Conservation (phyloP, 768 basidiomycete genomes). For the Nevesoporus exiguus region DNA sequence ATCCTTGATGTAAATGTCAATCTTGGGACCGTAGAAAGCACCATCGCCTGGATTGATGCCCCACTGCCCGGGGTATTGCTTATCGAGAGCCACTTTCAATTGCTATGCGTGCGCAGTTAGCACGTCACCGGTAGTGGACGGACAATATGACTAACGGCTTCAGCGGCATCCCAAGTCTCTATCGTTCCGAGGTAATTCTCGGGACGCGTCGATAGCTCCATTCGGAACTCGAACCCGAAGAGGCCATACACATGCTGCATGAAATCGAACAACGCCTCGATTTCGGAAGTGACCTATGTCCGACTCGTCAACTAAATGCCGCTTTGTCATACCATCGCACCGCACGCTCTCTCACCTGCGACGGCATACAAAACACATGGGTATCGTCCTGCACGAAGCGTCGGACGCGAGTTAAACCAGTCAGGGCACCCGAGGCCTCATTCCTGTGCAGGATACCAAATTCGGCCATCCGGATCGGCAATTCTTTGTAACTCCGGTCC, state of each 20-base stretch:
- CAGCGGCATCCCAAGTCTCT: constrained; percentile 88
- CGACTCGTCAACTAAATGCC: neutral
- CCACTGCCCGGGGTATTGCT: constrained; percentile 86
- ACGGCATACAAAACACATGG: constrained; percentile 96
- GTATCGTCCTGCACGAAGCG: constrained; percentile 98
- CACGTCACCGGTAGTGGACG: neutral
- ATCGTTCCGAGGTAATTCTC: constrained; percentile 89
- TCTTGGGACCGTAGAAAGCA: constrained; percentile 99
- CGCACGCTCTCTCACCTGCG: constrained; percentile 52
- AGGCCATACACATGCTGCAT: constrained; percentile 90
- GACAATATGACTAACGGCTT: constrained; percentile 50
- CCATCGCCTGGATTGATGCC: constrained; percentile 93
- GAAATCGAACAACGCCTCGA: constrained; percentile 87
- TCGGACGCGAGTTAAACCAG: constrained; percentile 89
- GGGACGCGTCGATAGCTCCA: constrained; percentile 94
- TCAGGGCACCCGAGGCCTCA: constrained; percentile 91
- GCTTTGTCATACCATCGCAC: neutral
- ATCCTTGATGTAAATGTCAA: constrained; percentile 94
- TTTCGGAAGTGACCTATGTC: constrained; percentile 78
- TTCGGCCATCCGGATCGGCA: constrained; percentile 97
- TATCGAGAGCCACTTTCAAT: constrained; percentile 80
- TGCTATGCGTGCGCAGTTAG: constrained; percentile 47
- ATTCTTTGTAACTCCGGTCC: constrained; percentile 91
- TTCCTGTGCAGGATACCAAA: constrained; percentile 97
- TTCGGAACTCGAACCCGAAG: constrained; percentile 92